Evolutionary conservation across 257 asterid genomes (phyloP), one percentile per base, ranked within the genome.

Genomic region (Henckelia pumila): DNA sequence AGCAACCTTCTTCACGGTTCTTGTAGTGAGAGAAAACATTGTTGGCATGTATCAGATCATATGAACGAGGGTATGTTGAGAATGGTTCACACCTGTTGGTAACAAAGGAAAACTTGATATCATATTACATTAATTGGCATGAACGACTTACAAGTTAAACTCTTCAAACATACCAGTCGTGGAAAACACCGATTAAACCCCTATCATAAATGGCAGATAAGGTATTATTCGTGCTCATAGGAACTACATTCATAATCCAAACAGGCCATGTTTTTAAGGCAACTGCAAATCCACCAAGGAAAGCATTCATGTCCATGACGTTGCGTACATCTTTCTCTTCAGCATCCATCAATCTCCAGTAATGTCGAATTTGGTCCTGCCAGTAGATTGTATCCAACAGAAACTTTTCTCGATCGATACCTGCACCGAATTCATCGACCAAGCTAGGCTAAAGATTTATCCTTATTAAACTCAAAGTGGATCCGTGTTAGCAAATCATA

Each of bases 321-420:
- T 94, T 94, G 23, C 93, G 79, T 75, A 91, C 73, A 69, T 84
- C 87, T 9, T 76, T 79, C 79, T 94, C 93, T 52, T 83, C 87
- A 58, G 81, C 91, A 56, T 71, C 71, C 92, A 94, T 82, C 79
- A 94, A 73, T 78, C 99, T 83, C 97, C 97, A 90, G 73, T 88
- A 93, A 73, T 94, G 97, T 20, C 95, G 92, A 68, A 88, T 84
- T 81, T 90, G 97, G 60, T 88, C 97, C 82, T 91, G 96, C 97
- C 97, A 94, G 82, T 88, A 94, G 56, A 91, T 73, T 58, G 95
- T 91, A 79, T 94, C 89, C 4, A 81, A 49, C 64, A 94, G 73
- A 72, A 88, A 82, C 66, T 69, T 80, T 25, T 84, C 91, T 40
- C 82, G 82, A 79, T 75, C 71, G 37, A 90, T 79, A 53, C 88